A percentile compares a stretch with the other conserved stretches of the same genome.
Conservation (phyloP, 495 filamentous ascomycete genomes). For the Hamigera avellanea region DNA sequence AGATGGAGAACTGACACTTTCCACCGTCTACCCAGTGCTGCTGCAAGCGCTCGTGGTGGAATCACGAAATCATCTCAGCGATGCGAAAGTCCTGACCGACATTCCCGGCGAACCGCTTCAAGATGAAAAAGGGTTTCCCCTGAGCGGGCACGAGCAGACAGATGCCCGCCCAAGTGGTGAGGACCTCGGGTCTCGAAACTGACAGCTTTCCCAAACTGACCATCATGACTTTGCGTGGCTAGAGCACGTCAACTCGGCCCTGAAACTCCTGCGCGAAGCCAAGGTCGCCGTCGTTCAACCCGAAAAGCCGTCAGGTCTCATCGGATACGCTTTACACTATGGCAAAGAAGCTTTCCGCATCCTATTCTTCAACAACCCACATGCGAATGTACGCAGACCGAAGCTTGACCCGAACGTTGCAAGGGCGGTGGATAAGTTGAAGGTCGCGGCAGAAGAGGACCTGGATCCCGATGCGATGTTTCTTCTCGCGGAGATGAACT, state of each 20-base stretch:
- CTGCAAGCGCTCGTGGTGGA: slow-evolving; percentile 22
- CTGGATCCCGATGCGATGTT: slow-evolving; percentile 77
- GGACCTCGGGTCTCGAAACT: background rate
- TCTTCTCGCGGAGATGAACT: slow-evolving; percentile 87
- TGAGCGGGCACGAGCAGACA: slow-evolving; percentile 7
- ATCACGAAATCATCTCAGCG: slow-evolving; percentile 10
- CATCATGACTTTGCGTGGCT: background rate
- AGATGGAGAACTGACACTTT: slow-evolving; percentile 11
- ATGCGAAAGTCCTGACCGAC: slow-evolving; percentile 10
- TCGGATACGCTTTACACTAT: slow-evolving; percentile 37
- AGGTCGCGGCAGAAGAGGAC: slow-evolving; percentile 60
- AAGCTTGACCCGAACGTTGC: slow-evolving; percentile 22
- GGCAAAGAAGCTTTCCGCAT: slow-evolving; percentile 34
- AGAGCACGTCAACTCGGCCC: slow-evolving; percentile 28
- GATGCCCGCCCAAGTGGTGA: slow-evolving; percentile 22
- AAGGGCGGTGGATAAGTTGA: slow-evolving; percentile 59
- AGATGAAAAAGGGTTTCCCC: slow-evolving; percentile 6
- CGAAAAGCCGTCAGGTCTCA: slow-evolving; percentile 32
- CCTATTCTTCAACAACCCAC: slow-evolving; percentile 40
- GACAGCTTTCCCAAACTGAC: background rate
- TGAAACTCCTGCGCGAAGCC: slow-evolving; percentile 20
- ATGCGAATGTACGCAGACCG: slow-evolving; percentile 10
- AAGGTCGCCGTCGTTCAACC: slow-evolving; percentile 15
- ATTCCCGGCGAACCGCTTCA: slow-evolving; percentile 9
- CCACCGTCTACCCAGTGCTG: slow-evolving; percentile 18